Percentiles rank a stretch among this genome's conserved stretches.
These are phyloP conservation scores for Cercospora zeina DNA, from an alignment of 2,329 filamentous ascomycete genomes.

Conservation along the genomic window DNA sequence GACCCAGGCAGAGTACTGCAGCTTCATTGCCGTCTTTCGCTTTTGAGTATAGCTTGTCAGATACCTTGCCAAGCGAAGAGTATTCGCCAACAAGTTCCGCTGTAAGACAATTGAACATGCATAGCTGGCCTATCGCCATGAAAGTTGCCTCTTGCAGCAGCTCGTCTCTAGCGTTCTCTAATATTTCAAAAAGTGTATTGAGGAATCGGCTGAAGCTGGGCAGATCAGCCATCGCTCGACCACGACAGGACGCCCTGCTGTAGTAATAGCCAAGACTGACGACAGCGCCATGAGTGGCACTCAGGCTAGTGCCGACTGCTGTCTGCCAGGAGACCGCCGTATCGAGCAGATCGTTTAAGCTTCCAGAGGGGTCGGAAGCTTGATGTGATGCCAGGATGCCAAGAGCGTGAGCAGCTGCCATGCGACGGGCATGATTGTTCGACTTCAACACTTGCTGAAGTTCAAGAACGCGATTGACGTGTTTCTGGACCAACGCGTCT, in stretches of 20 bases:
- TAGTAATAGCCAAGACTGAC: constrained; percentile 59
- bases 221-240: constrained; percentile 14
- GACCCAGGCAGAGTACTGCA: constrained; percentile 77
- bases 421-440: constrained; percentile 69
- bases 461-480: constrained; percentile 53
- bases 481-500: constrained; percentile 52
- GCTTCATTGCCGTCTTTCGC: constrained; percentile 80
- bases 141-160: constrained; percentile 60
- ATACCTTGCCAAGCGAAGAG: constrained; percentile 44
- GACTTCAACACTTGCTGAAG: constrained; percentile 65
- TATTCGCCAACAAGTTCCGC: constrained; percentile 41
- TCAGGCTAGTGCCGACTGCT: constrained; percentile 61
- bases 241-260: constrained; percentile 58
- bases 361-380: constrained; percentile 43
- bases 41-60: constrained; percentile 63
- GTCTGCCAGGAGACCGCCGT: constrained; percentile 54
- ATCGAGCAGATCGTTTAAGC: constrained; percentile 44
- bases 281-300: constrained; percentile 62
- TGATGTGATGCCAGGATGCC: constrained; percentile 73
- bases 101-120: constrained; percentile 58
- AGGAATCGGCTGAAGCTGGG: constrained; percentile 44
- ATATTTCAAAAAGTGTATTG: constrained; percentile 51
- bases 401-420: constrained; percentile 67
- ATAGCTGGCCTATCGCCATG: constrained; percentile 61
- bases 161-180: constrained; percentile 57